Conservation (phyloP, 495 filamentous ascomycete species). For the Cercophora scortea region DNA sequence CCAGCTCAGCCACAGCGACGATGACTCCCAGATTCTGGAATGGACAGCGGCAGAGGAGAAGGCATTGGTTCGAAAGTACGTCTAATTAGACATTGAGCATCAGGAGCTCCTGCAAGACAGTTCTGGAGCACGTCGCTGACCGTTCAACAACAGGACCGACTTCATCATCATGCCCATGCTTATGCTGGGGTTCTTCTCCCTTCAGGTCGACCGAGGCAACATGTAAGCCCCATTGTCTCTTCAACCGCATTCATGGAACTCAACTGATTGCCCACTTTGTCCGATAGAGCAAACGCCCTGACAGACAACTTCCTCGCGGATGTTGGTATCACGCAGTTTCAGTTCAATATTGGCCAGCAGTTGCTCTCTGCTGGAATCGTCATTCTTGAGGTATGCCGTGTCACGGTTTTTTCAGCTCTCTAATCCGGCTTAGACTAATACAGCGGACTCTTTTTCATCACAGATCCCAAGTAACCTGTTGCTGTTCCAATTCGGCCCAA, state of each 20-base stretch:
- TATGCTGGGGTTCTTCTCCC: slow-evolving; percentile 49
- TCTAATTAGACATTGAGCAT: background rate
- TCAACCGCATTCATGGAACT: background rate
- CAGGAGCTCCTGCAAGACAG: too few relatives aligned
- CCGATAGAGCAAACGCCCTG: slow-evolving; percentile 19
- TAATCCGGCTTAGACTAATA: background rate
- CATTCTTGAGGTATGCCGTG: slow-evolving; percentile 31
- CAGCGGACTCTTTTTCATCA: background rate
- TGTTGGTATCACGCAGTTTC: slow-evolving; percentile 46
- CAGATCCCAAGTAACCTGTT: slow-evolving; percentile 49
- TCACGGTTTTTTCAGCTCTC: background rate
- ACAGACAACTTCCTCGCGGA: slow-evolving; percentile 40
- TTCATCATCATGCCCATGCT: slow-evolving; percentile 43
- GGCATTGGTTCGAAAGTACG: slow-evolving; percentile 25
- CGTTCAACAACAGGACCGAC: slow-evolving; percentile 32
- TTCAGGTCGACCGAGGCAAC: slow-evolving; percentile 45
- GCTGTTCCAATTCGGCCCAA: slow-evolving; percentile 47
- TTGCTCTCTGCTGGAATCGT: slow-evolving; percentile 50
- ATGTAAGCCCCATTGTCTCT: slow-evolving; percentile 10
- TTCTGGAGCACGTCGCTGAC: too few relatives aligned
- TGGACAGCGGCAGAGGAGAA: slow-evolving; percentile 32
- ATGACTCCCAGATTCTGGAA: slow-evolving; percentile 14
- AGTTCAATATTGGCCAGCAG: slow-evolving; percentile 51
- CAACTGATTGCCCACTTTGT: too few relatives aligned
- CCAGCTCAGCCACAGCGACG: slow-evolving; percentile 12